phyloP scores from a whole-genome alignment of 352 stramenopile species.

The Blastocystis sp. region DNA sequence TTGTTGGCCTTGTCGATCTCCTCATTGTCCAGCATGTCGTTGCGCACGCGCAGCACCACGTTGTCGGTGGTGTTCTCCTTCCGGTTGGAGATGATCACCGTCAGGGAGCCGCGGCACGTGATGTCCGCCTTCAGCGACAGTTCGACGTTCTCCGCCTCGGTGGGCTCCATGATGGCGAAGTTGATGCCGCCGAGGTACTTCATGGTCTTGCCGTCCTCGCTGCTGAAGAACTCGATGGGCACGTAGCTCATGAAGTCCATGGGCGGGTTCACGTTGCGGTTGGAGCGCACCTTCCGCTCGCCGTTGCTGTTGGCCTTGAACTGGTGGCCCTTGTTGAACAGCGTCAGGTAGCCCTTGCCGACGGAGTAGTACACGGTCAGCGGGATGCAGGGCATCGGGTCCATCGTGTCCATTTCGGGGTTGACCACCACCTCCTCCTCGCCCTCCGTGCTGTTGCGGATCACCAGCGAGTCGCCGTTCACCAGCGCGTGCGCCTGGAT shows the following conservation, averaged over 20 bases:
- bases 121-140: neutral
- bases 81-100: slow-evolving; percentile 17
- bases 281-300: neutral
- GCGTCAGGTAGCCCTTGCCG: neutral
- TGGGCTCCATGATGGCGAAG: neutral
- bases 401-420: neutral
- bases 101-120: neutral
- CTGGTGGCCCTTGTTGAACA: neutral
- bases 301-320: neutral
- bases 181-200: neutral
- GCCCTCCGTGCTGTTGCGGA: neutral
- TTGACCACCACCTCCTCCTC: neutral
- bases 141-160: neutral
- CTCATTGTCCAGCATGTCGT: neutral
- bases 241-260: neutral
- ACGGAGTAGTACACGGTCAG: neutral
- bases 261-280: neutral
- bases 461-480: neutral
- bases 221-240: neutral
- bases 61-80: neutral
- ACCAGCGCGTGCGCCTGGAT: slow-evolving; percentile 51
- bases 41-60: neutral
- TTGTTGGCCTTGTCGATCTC: neutral
- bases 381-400: neutral
- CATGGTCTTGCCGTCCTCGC: neutral